Evolutionary conservation across 352 stramenopile species (phyloP).

Genomic region (Phytopythium sindhum): DNA sequence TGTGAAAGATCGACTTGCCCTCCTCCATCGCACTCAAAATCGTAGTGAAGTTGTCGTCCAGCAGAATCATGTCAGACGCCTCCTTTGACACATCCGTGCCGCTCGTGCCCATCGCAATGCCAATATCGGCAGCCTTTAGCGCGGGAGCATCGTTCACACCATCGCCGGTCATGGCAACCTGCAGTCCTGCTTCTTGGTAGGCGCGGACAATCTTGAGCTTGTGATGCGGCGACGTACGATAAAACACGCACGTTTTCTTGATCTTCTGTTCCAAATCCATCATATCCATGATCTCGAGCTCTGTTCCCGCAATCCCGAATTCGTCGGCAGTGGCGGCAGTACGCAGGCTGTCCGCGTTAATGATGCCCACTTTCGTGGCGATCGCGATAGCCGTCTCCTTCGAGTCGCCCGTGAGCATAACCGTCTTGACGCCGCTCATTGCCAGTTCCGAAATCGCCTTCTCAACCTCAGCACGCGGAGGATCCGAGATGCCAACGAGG

Average conservation of each 20-base stretch:
- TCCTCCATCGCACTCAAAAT: constrained; percentile 95
- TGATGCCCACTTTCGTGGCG: constrained; percentile 91
- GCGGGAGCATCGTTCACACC: constrained; percentile 98
- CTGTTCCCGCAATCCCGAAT: constrained; percentile 78
- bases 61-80: constrained; percentile 96
- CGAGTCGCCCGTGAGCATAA: constrained; percentile 95
- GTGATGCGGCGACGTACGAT: constrained; percentile 92
- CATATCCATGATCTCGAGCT: constrained; percentile 91
- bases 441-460: constrained; percentile 58
- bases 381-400: constrained; percentile 96
- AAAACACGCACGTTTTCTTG: constrained; percentile 92
- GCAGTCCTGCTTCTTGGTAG: constrained; percentile 78
- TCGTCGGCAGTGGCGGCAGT: constrained; percentile 29
- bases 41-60: constrained; percentile 97
- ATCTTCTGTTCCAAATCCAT: constrained; percentile 80
- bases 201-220: constrained; percentile 96
- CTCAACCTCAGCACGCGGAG: constrained; percentile 59
- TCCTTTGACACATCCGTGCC: constrained; percentile 98
- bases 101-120: constrained; percentile 97
- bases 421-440: constrained; percentile 58
- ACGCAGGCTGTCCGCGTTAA: constrained; percentile 46
- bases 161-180: constrained; percentile 99
- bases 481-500: constrained; percentile 91
- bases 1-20: constrained; percentile 95
- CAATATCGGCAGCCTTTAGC: constrained; percentile 96